These are phyloP conservation scores for Brassica carinata DNA, from an alignment of 345 rosid species.

Conservation along the genomic window DNA sequence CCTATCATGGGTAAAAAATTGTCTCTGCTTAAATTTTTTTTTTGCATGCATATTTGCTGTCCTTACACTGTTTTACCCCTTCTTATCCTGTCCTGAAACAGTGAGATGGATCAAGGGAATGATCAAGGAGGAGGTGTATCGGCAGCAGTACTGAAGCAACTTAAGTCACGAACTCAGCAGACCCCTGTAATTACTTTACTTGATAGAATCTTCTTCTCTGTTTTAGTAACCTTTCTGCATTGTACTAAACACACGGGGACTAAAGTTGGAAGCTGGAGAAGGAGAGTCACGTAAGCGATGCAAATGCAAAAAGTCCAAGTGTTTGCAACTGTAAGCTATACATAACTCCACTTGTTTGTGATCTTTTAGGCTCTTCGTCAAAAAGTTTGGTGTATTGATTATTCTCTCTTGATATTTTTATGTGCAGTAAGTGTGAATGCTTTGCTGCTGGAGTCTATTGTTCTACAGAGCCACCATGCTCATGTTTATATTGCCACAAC, in stretches of 20 bases:
- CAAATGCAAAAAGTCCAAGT: background rate
- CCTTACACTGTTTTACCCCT: slow-evolving; percentile 18
- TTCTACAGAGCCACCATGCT: background rate
- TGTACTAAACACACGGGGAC: background rate
- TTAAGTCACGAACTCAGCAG: slow-evolving; percentile 61
- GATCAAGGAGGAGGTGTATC: slow-evolving; percentile 78
- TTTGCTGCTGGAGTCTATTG: slow-evolving; percentile 98
- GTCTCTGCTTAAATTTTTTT: slow-evolving; percentile 18
- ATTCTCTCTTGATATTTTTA: background rate
- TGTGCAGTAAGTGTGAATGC: slow-evolving; percentile 91
- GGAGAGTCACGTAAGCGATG: background rate
- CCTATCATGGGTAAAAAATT: slow-evolving; percentile 66
- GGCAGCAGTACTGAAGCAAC: slow-evolving; percentile 55
- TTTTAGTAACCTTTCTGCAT: no score
- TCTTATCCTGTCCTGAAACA: slow-evolving; percentile 32
- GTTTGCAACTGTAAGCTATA: background rate
- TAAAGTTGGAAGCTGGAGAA: background rate
- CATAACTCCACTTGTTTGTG: background rate
- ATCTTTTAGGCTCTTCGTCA: background rate
- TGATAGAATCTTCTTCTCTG: background rate
- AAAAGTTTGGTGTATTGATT: background rate
- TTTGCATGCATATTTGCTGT: slow-evolving; percentile 7
- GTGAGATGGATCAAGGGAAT: slow-evolving; percentile 87
- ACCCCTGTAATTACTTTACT: slow-evolving; percentile 35
- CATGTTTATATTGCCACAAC: background rate